Evolutionary conservation across 1,284 basidiomycete species (phyloP), one percentile per base, ranked within the genome.

Genomic region (Stereum hirsutum): DNA sequence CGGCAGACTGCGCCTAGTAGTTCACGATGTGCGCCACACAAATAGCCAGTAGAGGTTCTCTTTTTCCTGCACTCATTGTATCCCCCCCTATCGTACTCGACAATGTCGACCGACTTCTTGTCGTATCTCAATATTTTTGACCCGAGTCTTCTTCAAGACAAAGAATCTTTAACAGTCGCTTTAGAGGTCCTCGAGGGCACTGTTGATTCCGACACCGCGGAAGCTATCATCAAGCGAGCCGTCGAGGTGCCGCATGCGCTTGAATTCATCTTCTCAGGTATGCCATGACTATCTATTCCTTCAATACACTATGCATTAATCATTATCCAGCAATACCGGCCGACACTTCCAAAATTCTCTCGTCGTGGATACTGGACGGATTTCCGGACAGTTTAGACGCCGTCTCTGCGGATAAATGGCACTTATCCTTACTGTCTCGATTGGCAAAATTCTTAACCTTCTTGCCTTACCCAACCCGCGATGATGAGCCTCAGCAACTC

Each of bases 181-280:
- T n/a, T 49, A 6, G 8, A 28, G 14, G 43, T 49, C 10, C 30
- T 49, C 12, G 43, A 49, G 33, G 48, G 24, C 3, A 35, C 46
- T 1, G 34, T 50, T 19, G 48, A 46, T 23, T n/a, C 19, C 17
- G 5, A 41, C 12, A 43, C 39, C 21, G 39, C 41, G n/a, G 48
- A 11, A n/a, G 23, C 24, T 6, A 49, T 50, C 19, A 33, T 49
- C 19, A 20, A 10, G 14, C 20, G 33, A 4, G 39, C 49, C 20
- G 12, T 50, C 24, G 31, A 39, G 3, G 14, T 24, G 2, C 48
- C 44, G 6, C 32, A 43, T 26, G 32, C 21, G 3, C 34, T 49
- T 6, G 49, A 50, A 23, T 50, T 43, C 26, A 46, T 50, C 4
- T 6, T 50, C 14, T 43, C 48, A 5, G 36, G 49, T 49, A 24